These are phyloP conservation scores for Xylaria polymorpha DNA, from an alignment of 2,329 filamentous ascomycete genomes.

Conservation along the genomic window DNA sequence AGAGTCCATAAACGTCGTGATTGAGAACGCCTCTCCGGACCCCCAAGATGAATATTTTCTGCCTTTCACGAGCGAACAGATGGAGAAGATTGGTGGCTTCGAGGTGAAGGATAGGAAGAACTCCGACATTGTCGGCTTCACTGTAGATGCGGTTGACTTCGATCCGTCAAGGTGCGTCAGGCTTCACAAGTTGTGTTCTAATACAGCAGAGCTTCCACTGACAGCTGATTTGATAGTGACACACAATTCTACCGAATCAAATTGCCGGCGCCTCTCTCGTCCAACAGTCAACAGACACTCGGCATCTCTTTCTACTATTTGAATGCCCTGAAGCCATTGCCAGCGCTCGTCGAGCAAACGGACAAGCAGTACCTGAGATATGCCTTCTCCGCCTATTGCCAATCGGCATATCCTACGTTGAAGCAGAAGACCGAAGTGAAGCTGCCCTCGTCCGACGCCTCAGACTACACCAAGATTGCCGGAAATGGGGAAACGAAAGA, in stretches of 20 bases:
- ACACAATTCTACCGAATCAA: conserved; percentile 86
- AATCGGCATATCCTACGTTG: conserved; percentile 83
- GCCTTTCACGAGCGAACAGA: conserved; percentile 81
- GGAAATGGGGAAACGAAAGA: conserved; percentile 69
- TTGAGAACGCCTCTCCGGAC: conserved; percentile 84
- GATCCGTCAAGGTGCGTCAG: conserved; percentile 66
- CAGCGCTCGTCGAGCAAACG: conserved; percentile 82
- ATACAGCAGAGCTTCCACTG: conserved; percentile 38
- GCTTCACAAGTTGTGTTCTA: conserved; percentile 23
- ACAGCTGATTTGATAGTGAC: conserved; percentile 60
- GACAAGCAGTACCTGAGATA: conserved; percentile 89
- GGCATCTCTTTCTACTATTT: conserved; percentile 87
- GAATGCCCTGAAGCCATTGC: conserved; percentile 81
- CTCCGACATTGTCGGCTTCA: conserved; percentile 72
- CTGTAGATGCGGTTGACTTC: conserved; percentile 74
- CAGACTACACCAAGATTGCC: conserved; percentile 84
- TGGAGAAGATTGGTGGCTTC: conserved; percentile 82
- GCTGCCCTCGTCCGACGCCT: conserved; percentile 79
- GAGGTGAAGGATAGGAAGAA: conserved; percentile 96
- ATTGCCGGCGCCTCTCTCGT: conserved; percentile 78
- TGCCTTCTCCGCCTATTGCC: conserved; percentile 85
- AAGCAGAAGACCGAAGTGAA: conserved; percentile 99
- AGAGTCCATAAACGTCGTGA: conserved; percentile 91
- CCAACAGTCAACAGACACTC: conserved; percentile 84
- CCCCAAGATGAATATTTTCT: conserved; percentile 92